phyloP scores from a whole-genome alignment of 345 rosid species.

The Erysimum cheiranthoides region DNA sequence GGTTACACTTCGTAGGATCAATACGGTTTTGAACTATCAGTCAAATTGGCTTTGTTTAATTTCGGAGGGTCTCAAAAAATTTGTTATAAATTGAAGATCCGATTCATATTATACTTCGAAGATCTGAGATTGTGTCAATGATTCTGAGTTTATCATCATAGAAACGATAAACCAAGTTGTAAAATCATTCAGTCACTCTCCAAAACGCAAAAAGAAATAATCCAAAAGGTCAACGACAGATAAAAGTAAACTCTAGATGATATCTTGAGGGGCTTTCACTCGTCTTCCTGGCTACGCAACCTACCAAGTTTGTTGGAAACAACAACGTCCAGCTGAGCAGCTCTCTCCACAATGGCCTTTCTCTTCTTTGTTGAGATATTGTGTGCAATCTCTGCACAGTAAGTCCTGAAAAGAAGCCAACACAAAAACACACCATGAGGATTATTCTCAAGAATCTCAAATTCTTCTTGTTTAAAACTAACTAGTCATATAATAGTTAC shows the following conservation, averaged over 20 bases:
- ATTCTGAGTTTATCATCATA: slow-evolving; percentile 4
- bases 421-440: background rate
- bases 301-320: slow-evolving; percentile 79
- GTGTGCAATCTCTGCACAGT: slow-evolving; percentile 90
- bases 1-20: background rate
- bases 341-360: slow-evolving; percentile 79
- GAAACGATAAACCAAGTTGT: slow-evolving; percentile 17
- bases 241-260: slow-evolving; percentile 2
- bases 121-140: background rate
- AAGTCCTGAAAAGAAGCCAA: slow-evolving; percentile 51
- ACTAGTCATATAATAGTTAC: slow-evolving; percentile 29
- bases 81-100: background rate
- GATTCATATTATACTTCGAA: background rate
- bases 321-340: slow-evolving; percentile 77
- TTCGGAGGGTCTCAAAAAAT: background rate
- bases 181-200: slow-evolving; percentile 22
- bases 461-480: background rate
- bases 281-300: slow-evolving; percentile 85
- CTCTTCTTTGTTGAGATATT: slow-evolving; percentile 80
- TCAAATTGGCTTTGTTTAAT: background rate
- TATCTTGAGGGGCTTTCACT: slow-evolving; percentile 43
- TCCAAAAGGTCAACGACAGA: slow-evolving; percentile 4
- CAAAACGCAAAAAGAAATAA: background rate
- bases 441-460: background rate
- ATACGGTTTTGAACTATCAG: no score